Evolutionary conservation across 495 filamentous ascomycete genomes (phyloP), one percentile per base, ranked within the genome.

Genomic region (Cercophora sp.): DNA sequence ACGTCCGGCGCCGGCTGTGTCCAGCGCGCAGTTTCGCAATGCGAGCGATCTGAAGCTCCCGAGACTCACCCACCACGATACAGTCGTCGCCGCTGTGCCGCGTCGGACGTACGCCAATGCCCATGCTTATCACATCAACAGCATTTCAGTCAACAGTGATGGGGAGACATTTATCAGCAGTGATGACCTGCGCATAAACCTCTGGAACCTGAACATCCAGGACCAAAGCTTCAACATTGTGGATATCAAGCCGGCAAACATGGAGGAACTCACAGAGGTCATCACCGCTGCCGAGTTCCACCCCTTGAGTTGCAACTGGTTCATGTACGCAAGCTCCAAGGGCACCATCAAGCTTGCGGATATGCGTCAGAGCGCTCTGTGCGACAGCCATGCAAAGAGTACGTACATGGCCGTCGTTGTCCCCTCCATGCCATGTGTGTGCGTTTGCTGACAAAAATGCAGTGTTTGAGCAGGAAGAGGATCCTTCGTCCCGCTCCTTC

Each of bases 151-250:
- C 59, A 98, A 98, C 76, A 96, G 92, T 65, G 93, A 98, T 71
- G 93, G 94, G 26, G 93, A 98, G 74, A 98, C 93, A 0, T 98
- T 97, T 73, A 96, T 98, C 70, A 96, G 89, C 71, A 96, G 91
- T 66, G 93, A 98, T 65, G 93, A 98, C 66, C 75, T 98, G 45
- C 86, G 93, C 29, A 93, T 98, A 76, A 98, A 98, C 74, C 77
- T 98, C 41, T 98, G 93, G 93, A 97, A 98, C 60, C 74, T 97
- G 59, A 96, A 98, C 70, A 97, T 98, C 48, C 94, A 98, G 70
- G 93, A 97, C 56, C 92, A 97, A 72, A 97, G 93, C 78, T 98
- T 98, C 81, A 98, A 98, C 75, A 98, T 98, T 65, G 93, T 98
- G 54, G 93, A 98, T 70, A 98, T 98, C 72, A 98, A 98, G 68